Evolutionary conservation across 129 eudicot species (phyloP).

Genomic region (Flaveria ramosissima): DNA sequence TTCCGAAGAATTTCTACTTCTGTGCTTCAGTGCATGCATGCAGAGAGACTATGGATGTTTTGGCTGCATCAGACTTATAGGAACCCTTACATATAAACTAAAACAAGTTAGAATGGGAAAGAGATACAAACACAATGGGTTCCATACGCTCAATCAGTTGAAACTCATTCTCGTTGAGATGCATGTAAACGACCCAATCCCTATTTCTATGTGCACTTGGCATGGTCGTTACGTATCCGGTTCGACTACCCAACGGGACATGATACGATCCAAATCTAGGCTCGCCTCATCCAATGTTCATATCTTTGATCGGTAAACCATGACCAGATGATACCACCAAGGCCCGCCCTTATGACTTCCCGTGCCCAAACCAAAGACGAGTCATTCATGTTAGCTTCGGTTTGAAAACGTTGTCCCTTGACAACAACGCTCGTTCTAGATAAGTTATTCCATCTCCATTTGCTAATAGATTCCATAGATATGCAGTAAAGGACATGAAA

Average conservation of each 20-base stretch:
- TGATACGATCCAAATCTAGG: background rate
- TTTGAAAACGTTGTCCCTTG: no score
- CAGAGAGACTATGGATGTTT: no score
- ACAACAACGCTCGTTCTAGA: no score
- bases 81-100: no score
- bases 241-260: background rate
- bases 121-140: slow-evolving; percentile 43
- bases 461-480: no score
- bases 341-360: slow-evolving; percentile 27
- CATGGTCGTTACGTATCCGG: slow-evolving; percentile 59
- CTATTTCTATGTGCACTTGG: slow-evolving; percentile 44
- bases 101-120: background rate
- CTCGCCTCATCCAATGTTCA: slow-evolving; percentile 4
- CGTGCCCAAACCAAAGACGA: slow-evolving; percentile 40
- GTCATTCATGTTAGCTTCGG: no score
- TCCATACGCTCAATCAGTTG: slow-evolving; percentile 52
- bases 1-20: no score
- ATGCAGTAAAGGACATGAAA: no score
- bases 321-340: slow-evolving; percentile 65
- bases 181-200: slow-evolving; percentile 66
- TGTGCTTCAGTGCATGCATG: no score
- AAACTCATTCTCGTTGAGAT: slow-evolving; percentile 37
- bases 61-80: no score
- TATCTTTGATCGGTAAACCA: background rate
- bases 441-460: no score